phyloP scores from a whole-genome alignment of 1,139 yeast species.

The Groenewaldozyma auringiensis region DNA sequence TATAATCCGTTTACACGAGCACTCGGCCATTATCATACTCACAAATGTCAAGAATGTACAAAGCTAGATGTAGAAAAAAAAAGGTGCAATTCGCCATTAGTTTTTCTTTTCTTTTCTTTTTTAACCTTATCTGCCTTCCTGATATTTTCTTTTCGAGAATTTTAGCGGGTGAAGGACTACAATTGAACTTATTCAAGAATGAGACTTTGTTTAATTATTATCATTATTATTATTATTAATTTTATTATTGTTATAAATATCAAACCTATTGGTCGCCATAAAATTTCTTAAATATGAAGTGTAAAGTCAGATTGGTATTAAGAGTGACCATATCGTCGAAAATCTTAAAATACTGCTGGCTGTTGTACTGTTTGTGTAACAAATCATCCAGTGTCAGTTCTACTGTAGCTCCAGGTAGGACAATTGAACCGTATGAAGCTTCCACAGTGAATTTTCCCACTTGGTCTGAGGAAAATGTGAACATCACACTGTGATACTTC shows the following conservation, averaged over 20 bases:
- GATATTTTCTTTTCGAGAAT: too few relatives aligned
- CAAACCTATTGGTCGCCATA: conserved; percentile 36
- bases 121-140: too few relatives aligned
- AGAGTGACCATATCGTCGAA: conserved; percentile 63
- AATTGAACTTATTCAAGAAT: too few relatives aligned
- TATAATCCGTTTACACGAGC: too few relatives aligned
- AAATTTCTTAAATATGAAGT: conserved; percentile 65
- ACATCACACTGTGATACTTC: conserved; percentile 58
- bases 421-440: conserved; percentile 43
- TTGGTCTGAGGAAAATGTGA: conserved; percentile 69
- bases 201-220: too few relatives aligned
- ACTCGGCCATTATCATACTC: too few relatives aligned
- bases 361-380: conserved; percentile 54
- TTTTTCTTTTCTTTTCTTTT: too few relatives aligned
- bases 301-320: conserved; percentile 56
- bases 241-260: background rate
- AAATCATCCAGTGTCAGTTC: conserved; percentile 59
- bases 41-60: too few relatives aligned
- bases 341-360: conserved; percentile 41
- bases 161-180: too few relatives aligned
- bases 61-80: too few relatives aligned
- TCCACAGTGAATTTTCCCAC: conserved; percentile 70
- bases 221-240: background rate
- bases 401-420: conserved; percentile 45
- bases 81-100: too few relatives aligned